Evolutionary conservation across 352 stramenopile genomes (phyloP).

Genomic region (Phytophthora pistaciae): DNA sequence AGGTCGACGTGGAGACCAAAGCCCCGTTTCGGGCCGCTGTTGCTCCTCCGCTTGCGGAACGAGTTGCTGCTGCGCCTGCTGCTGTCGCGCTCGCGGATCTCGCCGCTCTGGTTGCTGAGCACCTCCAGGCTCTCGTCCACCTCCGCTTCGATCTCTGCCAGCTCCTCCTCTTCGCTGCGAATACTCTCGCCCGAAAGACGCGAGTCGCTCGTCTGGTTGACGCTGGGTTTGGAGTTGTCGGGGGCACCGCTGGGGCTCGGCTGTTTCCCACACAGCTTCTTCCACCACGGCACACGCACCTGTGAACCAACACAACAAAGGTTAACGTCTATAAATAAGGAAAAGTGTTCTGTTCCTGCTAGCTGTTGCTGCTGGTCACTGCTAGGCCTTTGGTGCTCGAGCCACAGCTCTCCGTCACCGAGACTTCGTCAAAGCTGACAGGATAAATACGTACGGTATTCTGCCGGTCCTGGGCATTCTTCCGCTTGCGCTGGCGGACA

Average conservation of each 20-base stretch:
- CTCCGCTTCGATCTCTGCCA: slow-evolving; percentile 77
- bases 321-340: slow-evolving; percentile 36
- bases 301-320: slow-evolving; percentile 7
- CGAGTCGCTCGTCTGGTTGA: slow-evolving; percentile 65
- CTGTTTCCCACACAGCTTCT: slow-evolving; percentile 34
- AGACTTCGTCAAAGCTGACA: slow-evolving; percentile 33
- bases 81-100: slow-evolving; percentile 55
- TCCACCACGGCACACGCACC: slow-evolving; percentile 43
- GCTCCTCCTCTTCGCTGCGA: slow-evolving; percentile 73
- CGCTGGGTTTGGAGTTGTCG: slow-evolving; percentile 47
- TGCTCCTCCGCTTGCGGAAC: slow-evolving; percentile 37
- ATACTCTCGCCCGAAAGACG: slow-evolving; percentile 57
- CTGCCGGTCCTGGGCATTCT: slow-evolving; percentile 68
- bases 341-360: slow-evolving; percentile 20
- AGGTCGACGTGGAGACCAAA: slow-evolving; percentile 77
- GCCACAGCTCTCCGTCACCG: slow-evolving; percentile 21
- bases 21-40: slow-evolving; percentile 44
- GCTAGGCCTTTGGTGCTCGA: slow-evolving; percentile 22
- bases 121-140: slow-evolving; percentile 86
- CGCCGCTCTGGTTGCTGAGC: slow-evolving; percentile 73
- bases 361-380: slow-evolving; percentile 2
- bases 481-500: slow-evolving; percentile 82
- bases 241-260: slow-evolving; percentile 9
- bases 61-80: slow-evolving; percentile 44
- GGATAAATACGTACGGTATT: slow-evolving; percentile 81